A percentile compares a stretch with the other conserved stretches of the same genome.
Conservation (phyloP, 1,284 basidiomycete species). For the Caloboletus firmus region DNA sequence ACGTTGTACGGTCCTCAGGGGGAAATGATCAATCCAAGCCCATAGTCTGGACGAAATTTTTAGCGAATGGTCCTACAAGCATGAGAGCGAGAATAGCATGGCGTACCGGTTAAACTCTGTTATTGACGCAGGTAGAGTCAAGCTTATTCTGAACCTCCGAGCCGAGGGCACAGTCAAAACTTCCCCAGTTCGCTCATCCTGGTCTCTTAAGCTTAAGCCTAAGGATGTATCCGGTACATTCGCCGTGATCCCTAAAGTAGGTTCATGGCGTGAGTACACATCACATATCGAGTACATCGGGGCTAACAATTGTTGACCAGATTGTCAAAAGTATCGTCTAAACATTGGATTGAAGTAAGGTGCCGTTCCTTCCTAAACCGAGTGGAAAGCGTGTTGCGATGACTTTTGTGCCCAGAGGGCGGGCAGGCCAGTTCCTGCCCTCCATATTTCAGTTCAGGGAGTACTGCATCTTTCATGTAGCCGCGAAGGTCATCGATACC, state of each 20-base stretch:
- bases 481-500: slow-evolving; percentile 39
- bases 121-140: slow-evolving; percentile 31
- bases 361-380: slow-evolving; percentile 38
- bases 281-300: neutral
- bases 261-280: slow-evolving; percentile 9
- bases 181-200: slow-evolving; percentile 32
- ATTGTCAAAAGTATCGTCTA: slow-evolving; percentile 29
- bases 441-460: slow-evolving; percentile 40
- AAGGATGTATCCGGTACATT: slow-evolving; percentile 34
- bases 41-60: slow-evolving; percentile 31
- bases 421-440: slow-evolving; percentile 31
- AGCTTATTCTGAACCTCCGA: slow-evolving; percentile 30
- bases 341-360: slow-evolving; percentile 31
- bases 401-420: slow-evolving; percentile 37
- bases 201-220: slow-evolving; percentile 25
- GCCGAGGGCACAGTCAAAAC: slow-evolving; percentile 36
- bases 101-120: slow-evolving; percentile 35
- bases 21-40: slow-evolving; percentile 43
- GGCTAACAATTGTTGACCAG: slow-evolving; percentile 32
- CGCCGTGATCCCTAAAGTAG: slow-evolving; percentile 24
- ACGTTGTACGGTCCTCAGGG: slow-evolving; percentile 45
- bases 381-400: slow-evolving; percentile 39
- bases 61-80: neutral
- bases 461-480: slow-evolving; percentile 39
- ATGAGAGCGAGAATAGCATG: neutral